These are phyloP conservation scores for Coccomyxa sp. DNA, from an alignment of 139 green algal species.

Conservation along the genomic window DNA sequence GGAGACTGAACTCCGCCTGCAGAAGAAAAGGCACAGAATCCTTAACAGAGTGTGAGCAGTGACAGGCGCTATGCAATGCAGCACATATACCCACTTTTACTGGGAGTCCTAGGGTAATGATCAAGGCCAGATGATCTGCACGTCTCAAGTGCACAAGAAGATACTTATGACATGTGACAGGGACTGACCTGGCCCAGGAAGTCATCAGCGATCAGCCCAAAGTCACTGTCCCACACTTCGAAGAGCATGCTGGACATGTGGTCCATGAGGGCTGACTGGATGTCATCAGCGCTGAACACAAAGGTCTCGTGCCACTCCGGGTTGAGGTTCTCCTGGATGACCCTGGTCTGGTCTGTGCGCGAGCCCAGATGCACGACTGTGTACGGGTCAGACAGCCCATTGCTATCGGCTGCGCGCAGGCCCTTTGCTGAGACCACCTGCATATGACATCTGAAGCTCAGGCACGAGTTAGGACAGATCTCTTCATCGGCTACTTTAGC, in stretches of 20 bases:
- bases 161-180: not conserved
- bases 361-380: constrained; percentile 17
- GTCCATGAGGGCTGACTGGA: not conserved
- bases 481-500: too few relatives aligned
- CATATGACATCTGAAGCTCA: too few relatives aligned
- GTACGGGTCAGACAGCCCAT: constrained; percentile 31
- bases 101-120: too few relatives aligned
- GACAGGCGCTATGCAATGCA: not conserved
- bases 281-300: not conserved
- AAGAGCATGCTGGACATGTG: constrained; percentile 2
- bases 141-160: not conserved
- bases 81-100: too few relatives aligned
- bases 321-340: constrained; percentile 23
- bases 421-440: constrained; percentile 20
- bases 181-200: constrained; percentile 27
- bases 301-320: constrained; percentile 31
- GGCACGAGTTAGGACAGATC: too few relatives aligned
- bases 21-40: too few relatives aligned
- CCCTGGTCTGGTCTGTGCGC: constrained; percentile 12
- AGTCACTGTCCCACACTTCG: constrained; percentile 28
- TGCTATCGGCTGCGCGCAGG: constrained; percentile 19
- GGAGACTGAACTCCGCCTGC: not conserved
- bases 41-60: not conserved
- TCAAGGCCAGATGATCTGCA: not conserved
- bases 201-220: constrained; percentile 22